Evolutionary conservation across 2,329 filamentous ascomycete genomes (phyloP).

Genomic region (Phaeophleospora eucalypticola): DNA sequence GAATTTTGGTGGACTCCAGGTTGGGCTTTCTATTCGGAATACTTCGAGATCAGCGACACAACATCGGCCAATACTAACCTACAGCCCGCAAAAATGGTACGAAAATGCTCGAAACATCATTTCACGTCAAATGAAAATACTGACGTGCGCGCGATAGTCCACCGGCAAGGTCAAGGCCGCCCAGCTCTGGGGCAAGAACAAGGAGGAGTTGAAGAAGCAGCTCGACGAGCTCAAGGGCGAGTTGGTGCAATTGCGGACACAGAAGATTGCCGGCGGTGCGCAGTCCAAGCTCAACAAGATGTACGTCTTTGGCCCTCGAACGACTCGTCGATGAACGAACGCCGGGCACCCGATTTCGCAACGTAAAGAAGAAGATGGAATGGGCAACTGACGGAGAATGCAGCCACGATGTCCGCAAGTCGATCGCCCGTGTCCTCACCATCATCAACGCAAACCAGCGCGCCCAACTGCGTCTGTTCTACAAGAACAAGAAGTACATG

Average conservation of each 20-base stretch:
- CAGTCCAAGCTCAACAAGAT: conserved; percentile 96
- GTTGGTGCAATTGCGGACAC: conserved; percentile 91
- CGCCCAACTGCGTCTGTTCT: conserved; percentile 95
- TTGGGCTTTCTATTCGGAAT: too few species aligned
- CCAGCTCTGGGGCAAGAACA: conserved; percentile 98
- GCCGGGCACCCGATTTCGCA: too few species aligned
- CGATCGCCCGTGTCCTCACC: conserved; percentile 96
- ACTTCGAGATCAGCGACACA: too few species aligned
- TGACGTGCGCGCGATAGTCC: conserved; percentile 45
- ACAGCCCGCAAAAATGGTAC: conserved; percentile 30
- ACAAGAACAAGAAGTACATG: conserved; percentile 99
- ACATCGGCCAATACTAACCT: conserved; percentile 18
- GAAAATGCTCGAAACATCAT: conserved; percentile 6
- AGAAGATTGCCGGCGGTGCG: conserved; percentile 92
- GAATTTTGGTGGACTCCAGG: too few species aligned
- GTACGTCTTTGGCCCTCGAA: conserved; percentile 53
- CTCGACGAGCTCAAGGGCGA: conserved; percentile 93
- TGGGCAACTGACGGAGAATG: conserved; percentile 15
- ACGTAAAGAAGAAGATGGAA: conserved; percentile 7
- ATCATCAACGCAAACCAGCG: conserved; percentile 99
- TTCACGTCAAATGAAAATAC: conserved; percentile 7
- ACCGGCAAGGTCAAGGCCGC: conserved; percentile 82
- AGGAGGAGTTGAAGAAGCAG: conserved; percentile 96
- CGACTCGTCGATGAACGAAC: not conserved
- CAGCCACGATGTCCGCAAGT: conserved; percentile 99